Base-by-base conservation (phyloP, 2,329 filamentous ascomycete species). In the Penicillium sp. region DNA sequence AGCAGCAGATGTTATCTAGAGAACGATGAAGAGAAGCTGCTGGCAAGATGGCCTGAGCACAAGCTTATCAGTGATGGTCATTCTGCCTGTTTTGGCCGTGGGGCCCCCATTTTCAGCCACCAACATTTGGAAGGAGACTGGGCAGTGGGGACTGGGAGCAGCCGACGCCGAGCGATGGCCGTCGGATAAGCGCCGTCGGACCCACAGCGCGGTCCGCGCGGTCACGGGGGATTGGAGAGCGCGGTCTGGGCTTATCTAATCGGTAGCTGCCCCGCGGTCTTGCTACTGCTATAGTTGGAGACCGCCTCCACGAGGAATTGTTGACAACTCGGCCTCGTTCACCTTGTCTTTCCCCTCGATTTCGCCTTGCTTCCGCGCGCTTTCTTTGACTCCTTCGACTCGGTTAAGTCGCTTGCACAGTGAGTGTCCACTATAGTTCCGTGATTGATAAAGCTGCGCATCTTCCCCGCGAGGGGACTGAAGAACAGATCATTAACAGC, bases 201-300 rank as follows among this genome's bases (percentile, higher is more conserved):
- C 22, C 52, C 30, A 58, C 43, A 48, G 40, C 49, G 57, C 38
- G 49, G 33, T 54, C 57, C 49, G 49, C 57, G 57, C 57, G 49
- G 56, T 57, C 51, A 42, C 51, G 35, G 7, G 33, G 33, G 19
- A 1, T 22, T 35, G 11, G 35, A 10, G 35, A 37, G 10, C 46
- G 60, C 62, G 54, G 64, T 66, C 60, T 51, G 58, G 30, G 62
- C 65, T 66, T 67, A 67, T 54, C 30, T 63, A 67, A 63, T 37
- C 33, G 25, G 19, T 8, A 22, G 19, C 33, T 46, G 61, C 57
- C 61, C 49, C 57, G 46, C 40, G 48, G 37, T 68, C 60, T 60
- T 63, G 62, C 61, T 60, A 64, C 60, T 63, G 60, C 1, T 67
- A 68, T 52, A 55, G 51, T 38, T 25, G 33, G 19, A 53, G 30